Evolutionary conservation across 345 rosid genomes (phyloP).

Genomic region (Barbarea vulgaris): DNA sequence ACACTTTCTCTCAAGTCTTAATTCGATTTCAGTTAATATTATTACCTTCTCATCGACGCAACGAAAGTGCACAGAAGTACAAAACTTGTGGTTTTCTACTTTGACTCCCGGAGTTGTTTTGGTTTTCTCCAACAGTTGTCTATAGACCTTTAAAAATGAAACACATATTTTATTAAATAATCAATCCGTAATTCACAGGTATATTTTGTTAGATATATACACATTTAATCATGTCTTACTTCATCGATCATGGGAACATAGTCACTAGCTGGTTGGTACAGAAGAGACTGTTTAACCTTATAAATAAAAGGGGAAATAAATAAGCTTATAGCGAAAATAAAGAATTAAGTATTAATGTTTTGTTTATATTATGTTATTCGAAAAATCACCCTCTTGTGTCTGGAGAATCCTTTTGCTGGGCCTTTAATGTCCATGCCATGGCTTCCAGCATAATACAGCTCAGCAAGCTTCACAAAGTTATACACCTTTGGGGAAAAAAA

Average conservation of each 20-base stretch:
- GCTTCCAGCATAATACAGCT: conserved; percentile 97
- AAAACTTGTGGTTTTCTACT: conserved; percentile 91
- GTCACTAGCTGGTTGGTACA: conserved; percentile 85
- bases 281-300: conserved; percentile 57
- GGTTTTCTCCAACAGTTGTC: conserved; percentile 61
- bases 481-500: conserved; percentile 66
- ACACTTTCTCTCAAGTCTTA: background rate
- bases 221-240: conserved; percentile 45
- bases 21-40: background rate
- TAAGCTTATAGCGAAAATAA: conserved; percentile 13
- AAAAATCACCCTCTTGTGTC: conserved; percentile 53
- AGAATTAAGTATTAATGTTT: conserved; percentile 46
- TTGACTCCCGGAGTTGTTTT: conserved; percentile 72
- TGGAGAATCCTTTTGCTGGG: conserved; percentile 61
- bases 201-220: background rate
- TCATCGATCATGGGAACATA: conserved; percentile 81
- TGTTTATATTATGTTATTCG: conserved; percentile 32
- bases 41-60: conserved; percentile 79
- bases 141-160: conserved; percentile 50
- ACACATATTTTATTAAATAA: background rate
- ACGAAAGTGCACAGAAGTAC: conserved; percentile 86
- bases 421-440: conserved; percentile 99
- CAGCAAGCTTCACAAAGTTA: conserved; percentile 78
- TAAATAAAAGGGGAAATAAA: conserved; percentile 21
- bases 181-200: background rate